Conservation (phyloP, 169 alveolate genomes). For the Plasmodium billcollinsi region DNA sequence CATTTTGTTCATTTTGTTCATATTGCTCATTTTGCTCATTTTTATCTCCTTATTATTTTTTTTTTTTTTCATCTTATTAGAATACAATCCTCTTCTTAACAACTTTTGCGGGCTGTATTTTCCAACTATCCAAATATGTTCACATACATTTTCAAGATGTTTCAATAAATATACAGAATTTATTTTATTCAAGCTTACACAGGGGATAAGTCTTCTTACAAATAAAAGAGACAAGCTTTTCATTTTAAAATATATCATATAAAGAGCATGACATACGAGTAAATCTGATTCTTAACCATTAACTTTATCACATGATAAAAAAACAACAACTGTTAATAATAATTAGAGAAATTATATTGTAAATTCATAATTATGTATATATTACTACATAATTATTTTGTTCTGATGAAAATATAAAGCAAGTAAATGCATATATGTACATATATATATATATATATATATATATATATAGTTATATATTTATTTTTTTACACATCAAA, state of each 20-base stretch:
- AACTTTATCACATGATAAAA: too few species aligned
- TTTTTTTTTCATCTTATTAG: background rate
- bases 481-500: too few species aligned
- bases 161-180: slow-evolving; percentile 56
- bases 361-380: too few species aligned
- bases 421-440: too few species aligned
- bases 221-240: background rate
- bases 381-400: too few species aligned
- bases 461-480: too few species aligned
- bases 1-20: background rate
- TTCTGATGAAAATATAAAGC: too few species aligned
- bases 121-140: slow-evolving; percentile 35
- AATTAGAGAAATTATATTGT: too few species aligned
- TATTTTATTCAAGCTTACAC: slow-evolving; percentile 64
- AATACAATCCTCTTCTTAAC: background rate
- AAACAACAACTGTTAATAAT: too few species aligned
- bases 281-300: too few species aligned
- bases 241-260: slow-evolving; percentile 18
- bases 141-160: slow-evolving; percentile 75
- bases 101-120: slow-evolving; percentile 6
- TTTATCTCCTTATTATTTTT: background rate
- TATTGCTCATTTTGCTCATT: background rate
- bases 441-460: too few species aligned
- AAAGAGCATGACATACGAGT: too few species aligned
- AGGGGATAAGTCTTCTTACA: slow-evolving; percentile 29